phyloP scores from a whole-genome alignment of 2,329 filamentous ascomycete species.

The Trematosphaeria pertusa region DNA sequence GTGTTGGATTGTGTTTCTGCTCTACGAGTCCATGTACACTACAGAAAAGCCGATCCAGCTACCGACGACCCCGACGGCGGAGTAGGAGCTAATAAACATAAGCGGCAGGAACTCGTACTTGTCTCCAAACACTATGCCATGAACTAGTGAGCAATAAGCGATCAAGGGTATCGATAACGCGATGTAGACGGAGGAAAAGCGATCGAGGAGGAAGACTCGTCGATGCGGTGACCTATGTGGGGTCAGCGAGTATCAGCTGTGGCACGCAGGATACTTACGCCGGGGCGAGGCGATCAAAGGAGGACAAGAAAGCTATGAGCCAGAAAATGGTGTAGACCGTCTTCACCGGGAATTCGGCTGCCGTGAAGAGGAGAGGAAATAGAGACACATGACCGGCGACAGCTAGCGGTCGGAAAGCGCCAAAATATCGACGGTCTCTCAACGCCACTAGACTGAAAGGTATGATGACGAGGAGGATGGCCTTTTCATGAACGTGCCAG shows the following conservation, averaged over 20 bases:
- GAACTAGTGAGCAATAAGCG: slow-evolving; percentile 83
- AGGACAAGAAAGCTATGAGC: slow-evolving; percentile 83
- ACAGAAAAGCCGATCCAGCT: slow-evolving; percentile 96
- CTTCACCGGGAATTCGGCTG: slow-evolving; percentile 92
- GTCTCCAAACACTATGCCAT: slow-evolving; percentile 82
- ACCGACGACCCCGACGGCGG: slow-evolving; percentile 89
- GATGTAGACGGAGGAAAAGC: slow-evolving; percentile 89
- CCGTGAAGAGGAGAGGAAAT: slow-evolving; percentile 91
- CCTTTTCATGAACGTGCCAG: slow-evolving; percentile 99
- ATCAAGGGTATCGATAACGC: slow-evolving; percentile 88
- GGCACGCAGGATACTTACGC: slow-evolving; percentile 58
- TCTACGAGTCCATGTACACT: slow-evolving; percentile 72
- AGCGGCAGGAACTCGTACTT: slow-evolving; percentile 88
- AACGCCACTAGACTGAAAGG: slow-evolving; percentile 93
- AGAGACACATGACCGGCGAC: slow-evolving; percentile 95
- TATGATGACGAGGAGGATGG: slow-evolving; percentile 90
- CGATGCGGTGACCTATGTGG: slow-evolving; percentile 67
- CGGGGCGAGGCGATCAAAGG: slow-evolving; percentile 86
- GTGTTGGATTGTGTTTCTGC: too few relatives aligned
- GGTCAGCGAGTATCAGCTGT: slow-evolving; percentile 20
- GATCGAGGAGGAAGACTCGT: slow-evolving; percentile 89
- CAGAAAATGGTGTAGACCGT: slow-evolving; percentile 91
- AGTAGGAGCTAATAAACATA: slow-evolving; percentile 97
- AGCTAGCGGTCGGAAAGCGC: slow-evolving; percentile 88
- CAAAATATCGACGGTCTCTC: slow-evolving; percentile 86